Evolutionary conservation across 2,329 filamentous ascomycete genomes (phyloP), one percentile per base, ranked within the genome.

Genomic region (Corynespora cassiicola): DNA sequence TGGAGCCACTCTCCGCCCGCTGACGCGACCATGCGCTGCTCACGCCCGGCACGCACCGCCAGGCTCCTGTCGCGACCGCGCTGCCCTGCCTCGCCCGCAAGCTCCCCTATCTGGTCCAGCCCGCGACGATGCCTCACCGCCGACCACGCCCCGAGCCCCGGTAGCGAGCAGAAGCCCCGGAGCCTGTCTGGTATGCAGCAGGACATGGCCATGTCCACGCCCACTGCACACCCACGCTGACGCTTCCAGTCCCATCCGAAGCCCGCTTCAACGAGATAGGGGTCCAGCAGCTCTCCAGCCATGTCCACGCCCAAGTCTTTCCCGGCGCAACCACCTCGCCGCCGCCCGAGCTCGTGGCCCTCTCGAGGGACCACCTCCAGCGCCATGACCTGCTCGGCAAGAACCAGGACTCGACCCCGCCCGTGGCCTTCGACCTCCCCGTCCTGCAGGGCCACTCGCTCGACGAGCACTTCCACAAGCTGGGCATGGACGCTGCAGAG

Each of bases 401-500:
- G 76, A 95, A 90, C 50, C 90, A 87, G 57, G 90, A 95, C 68
- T 82, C 81, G 32, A 66, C 66, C 4, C 65, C 69, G 31, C 89
- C 94, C 1, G 85, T 99, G 58, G 87, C 83, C 8, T 96, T 99
- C 65, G 85, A 96, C 56, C 74, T 97, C 3, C 94, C 94, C 0
- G 69, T 76, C 1, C 77, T 99, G 1, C 86, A 90, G 44, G 94
- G 94, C 10, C 65, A 79, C 19, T 89, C 87, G 0, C 75, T 99
- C 8, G 94, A 99, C 65, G 91, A 97, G 65, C 95, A 99, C 70
- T 99, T 99, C 61, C 78, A 90, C 71, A 90, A 83, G 63, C 79
- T 99, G 7, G 95, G 92, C 16, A 78, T 86, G 64, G 90, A 96
- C 65, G 85, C 86, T 27, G 88, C 90, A 4, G 89, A 96, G 54